These are phyloP conservation scores for Microcyclospora pomicola DNA, from an alignment of 2,329 filamentous ascomycete species.

Conservation along the genomic window DNA sequence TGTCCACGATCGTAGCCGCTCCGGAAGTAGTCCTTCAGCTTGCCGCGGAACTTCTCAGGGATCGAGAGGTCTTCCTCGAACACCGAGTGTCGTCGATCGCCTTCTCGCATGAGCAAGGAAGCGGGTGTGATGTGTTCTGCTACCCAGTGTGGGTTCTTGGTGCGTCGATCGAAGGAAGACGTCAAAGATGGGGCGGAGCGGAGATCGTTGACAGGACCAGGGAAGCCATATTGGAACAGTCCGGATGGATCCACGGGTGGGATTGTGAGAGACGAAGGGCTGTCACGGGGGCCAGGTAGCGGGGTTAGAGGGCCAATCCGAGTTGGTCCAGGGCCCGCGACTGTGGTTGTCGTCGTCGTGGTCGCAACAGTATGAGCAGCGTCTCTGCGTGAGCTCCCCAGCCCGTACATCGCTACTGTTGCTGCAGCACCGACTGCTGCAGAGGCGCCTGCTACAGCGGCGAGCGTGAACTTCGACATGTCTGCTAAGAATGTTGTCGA, in stretches of 20 bases:
- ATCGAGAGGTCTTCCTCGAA: slow-evolving; percentile 74
- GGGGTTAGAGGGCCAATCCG: slow-evolving; percentile 16
- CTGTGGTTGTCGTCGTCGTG: slow-evolving; percentile 23
- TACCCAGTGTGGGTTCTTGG: slow-evolving; percentile 83
- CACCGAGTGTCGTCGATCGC: slow-evolving; percentile 67
- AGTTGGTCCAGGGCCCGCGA: slow-evolving; percentile 12
- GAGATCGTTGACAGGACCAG: slow-evolving; percentile 75
- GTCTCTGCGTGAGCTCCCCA: slow-evolving; percentile 15
- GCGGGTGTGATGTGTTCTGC: slow-evolving; percentile 87
- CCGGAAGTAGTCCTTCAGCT: slow-evolving; percentile 85
- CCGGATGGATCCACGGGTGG: slow-evolving; percentile 35
- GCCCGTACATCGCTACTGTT: slow-evolving; percentile 33
- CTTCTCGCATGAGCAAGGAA: slow-evolving; percentile 61
- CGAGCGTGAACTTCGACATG: slow-evolving; percentile 39
- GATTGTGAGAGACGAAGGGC: slow-evolving; percentile 11
- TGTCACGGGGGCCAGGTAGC: slow-evolving; percentile 14
- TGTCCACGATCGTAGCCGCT: slow-evolving; percentile 92
- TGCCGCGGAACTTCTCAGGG: slow-evolving; percentile 75
- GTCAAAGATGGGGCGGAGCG: slow-evolving; percentile 62
- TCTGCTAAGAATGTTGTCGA: background rate
- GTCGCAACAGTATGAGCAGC: slow-evolving; percentile 13
- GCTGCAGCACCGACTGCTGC: slow-evolving; percentile 36
- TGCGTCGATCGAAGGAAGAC: slow-evolving; percentile 80
- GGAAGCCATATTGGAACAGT: slow-evolving; percentile 55
- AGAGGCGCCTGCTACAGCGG: slow-evolving; percentile 34